phyloP scores from a whole-genome alignment of 257 asterid genomes.

The Pogostemon cablin region DNA sequence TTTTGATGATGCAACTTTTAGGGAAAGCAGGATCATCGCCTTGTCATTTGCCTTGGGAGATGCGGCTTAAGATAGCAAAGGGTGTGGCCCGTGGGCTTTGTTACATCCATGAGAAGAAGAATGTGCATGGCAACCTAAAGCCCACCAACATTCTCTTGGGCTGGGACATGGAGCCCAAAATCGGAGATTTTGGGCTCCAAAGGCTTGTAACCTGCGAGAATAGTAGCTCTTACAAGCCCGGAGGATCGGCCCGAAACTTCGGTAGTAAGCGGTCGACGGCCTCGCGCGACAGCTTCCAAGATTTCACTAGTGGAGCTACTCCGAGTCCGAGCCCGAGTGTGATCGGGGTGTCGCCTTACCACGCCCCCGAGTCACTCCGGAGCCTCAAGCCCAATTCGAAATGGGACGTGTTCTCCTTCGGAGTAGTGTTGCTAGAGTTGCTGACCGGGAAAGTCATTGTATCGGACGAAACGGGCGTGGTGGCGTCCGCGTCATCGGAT shows the following conservation, averaged over 20 bases:
- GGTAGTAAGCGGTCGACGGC: constrained; percentile 92
- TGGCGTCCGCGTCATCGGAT: constrained; percentile 38
- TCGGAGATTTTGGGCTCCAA: constrained; percentile 94
- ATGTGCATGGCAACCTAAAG: constrained; percentile 90
- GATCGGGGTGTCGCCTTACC: constrained; percentile 71
- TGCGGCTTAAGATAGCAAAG: constrained; percentile 80
- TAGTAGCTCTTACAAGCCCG: constrained; percentile 59
- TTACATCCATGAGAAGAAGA: constrained; percentile 86
- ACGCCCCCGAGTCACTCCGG: constrained; percentile 91
- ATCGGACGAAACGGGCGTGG: constrained; percentile 65
- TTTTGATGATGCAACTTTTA: constrained; percentile 30
- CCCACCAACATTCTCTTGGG: constrained; percentile 80
- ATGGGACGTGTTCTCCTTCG: constrained; percentile 89
- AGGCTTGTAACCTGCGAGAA: constrained; percentile 66
- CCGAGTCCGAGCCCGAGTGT: constrained; percentile 90
- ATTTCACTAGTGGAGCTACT: constrained; percentile 60
- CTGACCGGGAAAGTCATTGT: constrained; percentile 68
- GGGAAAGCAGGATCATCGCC: constrained; percentile 91
- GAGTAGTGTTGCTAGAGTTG: constrained; percentile 71
- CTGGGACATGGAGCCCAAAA: constrained; percentile 82
- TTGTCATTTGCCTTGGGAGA: constrained; percentile 77
- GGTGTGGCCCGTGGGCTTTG: constrained; percentile 92
- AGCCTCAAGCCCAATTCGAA: constrained; percentile 84
- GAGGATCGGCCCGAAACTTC: constrained; percentile 74
- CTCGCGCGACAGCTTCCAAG: constrained; percentile 79